Base-by-base conservation (phyloP, 23 red algal species). In the Pyropia haitanensis region DNA sequence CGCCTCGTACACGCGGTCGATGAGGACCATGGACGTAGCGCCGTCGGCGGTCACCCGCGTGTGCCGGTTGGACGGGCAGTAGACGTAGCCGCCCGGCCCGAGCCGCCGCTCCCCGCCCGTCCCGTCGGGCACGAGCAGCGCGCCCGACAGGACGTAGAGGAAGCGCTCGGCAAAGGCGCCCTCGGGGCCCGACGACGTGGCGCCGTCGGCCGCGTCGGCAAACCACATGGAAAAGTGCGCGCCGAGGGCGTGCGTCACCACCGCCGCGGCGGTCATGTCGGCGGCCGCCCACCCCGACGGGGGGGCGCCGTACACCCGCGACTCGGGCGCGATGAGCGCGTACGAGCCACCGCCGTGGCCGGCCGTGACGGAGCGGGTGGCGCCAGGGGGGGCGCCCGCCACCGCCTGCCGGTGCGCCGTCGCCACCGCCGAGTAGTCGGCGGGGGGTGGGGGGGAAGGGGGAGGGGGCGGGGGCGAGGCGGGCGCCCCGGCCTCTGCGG, bases 181-280 rank as follows among this genome's bases (percentile, higher is more conserved):
- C 13, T 21, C 18, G 18, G 67, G 60, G 3, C 60, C 50, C 14
- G 55, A 16, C 32, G 65, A 25, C 4, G 51, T 13, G 2, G 75
- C 49, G 3, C 64, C 48, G 13, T 29, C 68, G 18, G 46, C 27
- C 29, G 84, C 84, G 53, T 70, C 53, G n/a, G 67, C 70, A 18
- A 86, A 15, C 25, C 77, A 88, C 84, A 88, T 88, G 30, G 63
- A 50, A 32, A 88, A 88, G 51, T 79, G 84, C n/a, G 84, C 74
- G 25, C 84, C 84, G 15, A 88, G 25, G 10, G 74, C 74, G 14
- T 63, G 84, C 17, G 84, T 76, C 18, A 88, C 64, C 49, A 88
- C 59, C 28, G 67, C 68, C 20, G 84, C 84, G 23, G 73, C 73
- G 7, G 56, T 60, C 49, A 61, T 30, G 32, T 51, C 18, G n/a